Conservation (phyloP, 2,329 filamentous ascomycete species). For the Verticillium longisporum region DNA sequence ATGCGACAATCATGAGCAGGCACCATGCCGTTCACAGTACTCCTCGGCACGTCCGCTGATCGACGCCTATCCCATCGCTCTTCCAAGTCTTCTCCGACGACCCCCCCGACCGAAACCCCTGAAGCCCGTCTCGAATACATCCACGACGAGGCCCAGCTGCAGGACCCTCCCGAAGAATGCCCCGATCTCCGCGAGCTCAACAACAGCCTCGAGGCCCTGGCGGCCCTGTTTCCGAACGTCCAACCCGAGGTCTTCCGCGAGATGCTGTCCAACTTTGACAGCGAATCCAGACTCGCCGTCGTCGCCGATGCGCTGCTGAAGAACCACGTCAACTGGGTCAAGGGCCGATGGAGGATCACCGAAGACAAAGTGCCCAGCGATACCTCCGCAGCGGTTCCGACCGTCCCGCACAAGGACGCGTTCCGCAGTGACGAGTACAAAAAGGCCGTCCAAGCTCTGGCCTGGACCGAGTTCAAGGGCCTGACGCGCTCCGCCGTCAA, state of each 20-base stretch:
- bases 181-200: slow-evolving; percentile 66
- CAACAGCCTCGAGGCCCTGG: slow-evolving; percentile 58
- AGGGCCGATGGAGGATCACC: slow-evolving; percentile 54
- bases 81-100: slow-evolving; percentile 8
- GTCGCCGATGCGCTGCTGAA: slow-evolving; percentile 73
- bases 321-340: slow-evolving; percentile 62
- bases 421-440: slow-evolving; percentile 65
- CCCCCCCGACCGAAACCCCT: slow-evolving; percentile 18
- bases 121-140: slow-evolving; percentile 38
- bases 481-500: slow-evolving; percentile 67
- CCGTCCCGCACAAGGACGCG: slow-evolving; percentile 40
- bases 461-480: slow-evolving; percentile 70
- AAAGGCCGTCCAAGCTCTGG: slow-evolving; percentile 58
- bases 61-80: slow-evolving; percentile 1
- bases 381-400: slow-evolving; percentile 9
- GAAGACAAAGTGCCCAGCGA: no score
- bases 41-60: slow-evolving; percentile 11
- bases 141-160: slow-evolving; percentile 48
- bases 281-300: slow-evolving; percentile 69
- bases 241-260: slow-evolving; percentile 77
- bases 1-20: slow-evolving; percentile 9
- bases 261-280: slow-evolving; percentile 68
- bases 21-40: slow-evolving; percentile 11
- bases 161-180: slow-evolving; percentile 39
- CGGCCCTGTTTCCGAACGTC: slow-evolving; percentile 71